Percentiles rank a stretch among this genome's conserved stretches.
These are phyloP conservation scores for Meira nashicola DNA, from an alignment of 1,284 basidiomycete genomes.

Conservation along the genomic window DNA sequence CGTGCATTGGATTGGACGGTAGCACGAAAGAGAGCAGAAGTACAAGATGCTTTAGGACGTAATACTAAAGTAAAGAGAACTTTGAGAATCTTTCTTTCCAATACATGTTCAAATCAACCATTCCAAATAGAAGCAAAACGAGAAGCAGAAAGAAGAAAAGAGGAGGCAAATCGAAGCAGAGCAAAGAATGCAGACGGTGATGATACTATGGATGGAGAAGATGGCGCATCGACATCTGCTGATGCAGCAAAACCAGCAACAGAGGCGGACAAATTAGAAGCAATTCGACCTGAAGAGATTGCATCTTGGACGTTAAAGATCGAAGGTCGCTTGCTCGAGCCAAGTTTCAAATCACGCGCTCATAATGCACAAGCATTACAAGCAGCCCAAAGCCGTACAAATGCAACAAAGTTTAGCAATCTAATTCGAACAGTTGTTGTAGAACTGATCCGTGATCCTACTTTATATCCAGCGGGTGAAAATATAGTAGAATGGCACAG, in stretches of 20 bases:
- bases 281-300: constrained; percentile 46
- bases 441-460: constrained; percentile 78
- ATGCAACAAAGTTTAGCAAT: constrained; percentile 69
- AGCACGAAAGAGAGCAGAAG: constrained; percentile 80
- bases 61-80: constrained; percentile 60
- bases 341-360: constrained; percentile 39
- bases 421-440: constrained; percentile 78
- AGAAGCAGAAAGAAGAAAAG: constrained; percentile 19
- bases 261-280: not conserved
- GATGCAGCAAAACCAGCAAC: not conserved
- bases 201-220: constrained; percentile 2
- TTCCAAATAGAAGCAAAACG: constrained; percentile 32
- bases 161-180: constrained; percentile 9
- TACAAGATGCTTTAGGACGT: constrained; percentile 46
- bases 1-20: constrained; percentile 92
- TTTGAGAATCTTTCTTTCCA: constrained; percentile 79
- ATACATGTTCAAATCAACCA: constrained; percentile 75
- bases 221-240: not conserved
- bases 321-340: constrained; percentile 74
- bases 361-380: constrained; percentile 43
- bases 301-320: constrained; percentile 85
- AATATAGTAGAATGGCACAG: constrained; percentile 56
- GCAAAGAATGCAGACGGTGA: constrained; percentile 26
- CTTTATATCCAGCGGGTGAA: constrained; percentile 62
- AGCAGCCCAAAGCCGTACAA: constrained; percentile 40